Evolutionary conservation across 257 asterid species (phyloP), one percentile per base, ranked within the genome.

Genomic region (Agastache rugosa): DNA sequence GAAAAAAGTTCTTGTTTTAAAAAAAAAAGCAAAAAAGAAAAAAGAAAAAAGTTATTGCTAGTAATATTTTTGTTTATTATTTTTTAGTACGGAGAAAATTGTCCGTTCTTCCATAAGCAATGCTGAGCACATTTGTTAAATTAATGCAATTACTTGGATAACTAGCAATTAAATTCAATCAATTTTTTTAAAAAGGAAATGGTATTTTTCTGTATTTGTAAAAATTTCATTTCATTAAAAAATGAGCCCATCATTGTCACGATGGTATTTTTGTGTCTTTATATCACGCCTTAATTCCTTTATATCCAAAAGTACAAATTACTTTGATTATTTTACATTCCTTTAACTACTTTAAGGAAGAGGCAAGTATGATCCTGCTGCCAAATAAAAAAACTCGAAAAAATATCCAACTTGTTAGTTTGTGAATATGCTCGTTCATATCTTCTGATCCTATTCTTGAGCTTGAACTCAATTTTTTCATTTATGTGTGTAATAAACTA

Each of bases 291-390:
- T 19, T 15, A 47, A 20, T 61, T 62, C 51, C 63, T 59, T 19
- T 61, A 34, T 31, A 31, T 31, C 69, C 42, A 54, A 77, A 65
- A 55, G 64, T n/a, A 44, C 3, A 72, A 64, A 56, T 56, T 55
- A 72, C 55, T 77, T 44, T 45, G 45, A 55, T 44, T 54, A 68
- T 19, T 17, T 44, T 8, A 55, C 45, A 71, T 69, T 63, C 62
- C 50, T 68, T 4, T 29, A 45, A 11, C 80, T 23, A 37, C 77
- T 71, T 63, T 34, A 35, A 63, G 77, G 20, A 77, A 41, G 63
- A 42, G 25, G 62, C 55, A 77, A 42, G 53, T 54, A 63, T 63
- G 59, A 58, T 5, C 35, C 65, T 41, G 25, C 22, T 41, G 25
- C 31, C n/a, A 14, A 47, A 12, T 5, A 47, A 14, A 15, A 3